phyloP scores from a whole-genome alignment of 805 yeast species.

The Yueomyces sinensis region DNA sequence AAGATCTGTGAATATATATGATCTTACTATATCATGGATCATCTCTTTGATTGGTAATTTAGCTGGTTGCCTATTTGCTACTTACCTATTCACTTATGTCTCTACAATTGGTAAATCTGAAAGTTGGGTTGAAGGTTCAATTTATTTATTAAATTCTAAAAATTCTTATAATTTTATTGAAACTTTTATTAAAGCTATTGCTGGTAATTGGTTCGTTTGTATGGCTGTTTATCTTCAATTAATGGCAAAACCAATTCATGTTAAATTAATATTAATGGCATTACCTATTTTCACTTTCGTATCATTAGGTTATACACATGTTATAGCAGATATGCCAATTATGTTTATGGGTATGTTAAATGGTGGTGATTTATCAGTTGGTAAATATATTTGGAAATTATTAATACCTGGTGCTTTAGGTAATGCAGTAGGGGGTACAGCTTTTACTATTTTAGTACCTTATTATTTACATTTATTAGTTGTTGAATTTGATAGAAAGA shows the following conservation, averaged over 20 bases:
- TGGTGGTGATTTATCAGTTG: slow-evolving; percentile 51
- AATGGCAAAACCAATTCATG: slow-evolving; percentile 70
- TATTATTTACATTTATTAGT: slow-evolving; percentile 62
- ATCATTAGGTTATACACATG: slow-evolving; percentile 65
- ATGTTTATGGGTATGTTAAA: slow-evolving; percentile 55
- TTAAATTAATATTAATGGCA: slow-evolving; percentile 47
- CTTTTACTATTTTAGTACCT: slow-evolving; percentile 52
- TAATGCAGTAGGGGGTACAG: slow-evolving; percentile 65
- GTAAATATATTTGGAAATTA: slow-evolving; percentile 56
- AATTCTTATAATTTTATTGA: slow-evolving; percentile 41
- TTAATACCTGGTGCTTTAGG: slow-evolving; percentile 63
- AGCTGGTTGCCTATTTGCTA: slow-evolving; percentile 50
- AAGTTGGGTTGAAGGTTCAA: slow-evolving; percentile 34
- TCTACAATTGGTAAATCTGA: slow-evolving; percentile 35
- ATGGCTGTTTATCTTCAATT: slow-evolving; percentile 66
- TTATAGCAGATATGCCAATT: slow-evolving; percentile 71
- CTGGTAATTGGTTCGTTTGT: slow-evolving; percentile 68
- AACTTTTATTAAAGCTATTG: slow-evolving; percentile 55
- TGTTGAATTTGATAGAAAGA: slow-evolving; percentile 56
- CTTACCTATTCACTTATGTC: slow-evolving; percentile 47
- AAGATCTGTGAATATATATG: slow-evolving; percentile 56
- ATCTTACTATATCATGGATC: slow-evolving; percentile 50
- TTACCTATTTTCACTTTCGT: slow-evolving; percentile 70
- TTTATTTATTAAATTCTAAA: slow-evolving; percentile 30
- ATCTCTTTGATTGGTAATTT: slow-evolving; percentile 57